phyloP scores from a whole-genome alignment of 164 flowering plant species.

The Berberis thunbergii region DNA sequence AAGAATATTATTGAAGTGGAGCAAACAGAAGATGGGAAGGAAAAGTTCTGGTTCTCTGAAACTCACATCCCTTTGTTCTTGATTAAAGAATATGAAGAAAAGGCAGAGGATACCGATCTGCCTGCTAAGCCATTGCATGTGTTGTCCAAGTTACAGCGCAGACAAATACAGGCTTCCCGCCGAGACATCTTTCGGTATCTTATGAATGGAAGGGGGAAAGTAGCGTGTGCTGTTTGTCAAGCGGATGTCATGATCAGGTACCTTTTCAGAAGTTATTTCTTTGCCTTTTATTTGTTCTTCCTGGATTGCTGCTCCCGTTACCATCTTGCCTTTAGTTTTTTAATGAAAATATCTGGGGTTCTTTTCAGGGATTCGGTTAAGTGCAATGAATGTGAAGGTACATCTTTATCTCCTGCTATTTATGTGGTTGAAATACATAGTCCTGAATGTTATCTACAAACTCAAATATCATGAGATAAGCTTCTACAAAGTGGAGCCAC shows the following conservation, averaged over 20 bases:
- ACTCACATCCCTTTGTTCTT: conserved; percentile 69
- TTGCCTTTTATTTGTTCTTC: conserved; percentile 1
- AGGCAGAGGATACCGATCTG: conserved; percentile 14
- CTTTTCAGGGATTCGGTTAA: conserved; percentile 56
- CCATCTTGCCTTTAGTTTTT: conserved; percentile 7
- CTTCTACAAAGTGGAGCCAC: no score
- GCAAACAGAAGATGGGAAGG: conserved; percentile 42
- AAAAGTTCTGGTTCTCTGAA: conserved; percentile 78
- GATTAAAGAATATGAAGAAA: conserved; percentile 73
- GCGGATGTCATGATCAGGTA: conserved; percentile 59
- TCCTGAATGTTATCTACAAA: no score
- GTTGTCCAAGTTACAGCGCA: conserved; percentile 37
- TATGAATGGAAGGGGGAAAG: conserved; percentile 39
- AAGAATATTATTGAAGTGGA: conserved; percentile 62
- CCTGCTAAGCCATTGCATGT: conserved; percentile 15
- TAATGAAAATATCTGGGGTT: conserved; percentile 14
- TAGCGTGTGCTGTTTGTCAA: conserved; percentile 63
- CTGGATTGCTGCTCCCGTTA: background rate
- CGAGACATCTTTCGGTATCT: conserved; percentile 60
- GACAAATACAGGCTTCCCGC: conserved; percentile 43
- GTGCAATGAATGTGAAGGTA: conserved; percentile 87
- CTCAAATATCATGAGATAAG: no score
- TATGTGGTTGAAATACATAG: no score
- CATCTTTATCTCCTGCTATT: background rate
- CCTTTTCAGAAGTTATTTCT: background rate